These are phyloP conservation scores for Lathyrus tuberosus DNA, from an alignment of 306 rosid genomes.

Conservation along the genomic window DNA sequence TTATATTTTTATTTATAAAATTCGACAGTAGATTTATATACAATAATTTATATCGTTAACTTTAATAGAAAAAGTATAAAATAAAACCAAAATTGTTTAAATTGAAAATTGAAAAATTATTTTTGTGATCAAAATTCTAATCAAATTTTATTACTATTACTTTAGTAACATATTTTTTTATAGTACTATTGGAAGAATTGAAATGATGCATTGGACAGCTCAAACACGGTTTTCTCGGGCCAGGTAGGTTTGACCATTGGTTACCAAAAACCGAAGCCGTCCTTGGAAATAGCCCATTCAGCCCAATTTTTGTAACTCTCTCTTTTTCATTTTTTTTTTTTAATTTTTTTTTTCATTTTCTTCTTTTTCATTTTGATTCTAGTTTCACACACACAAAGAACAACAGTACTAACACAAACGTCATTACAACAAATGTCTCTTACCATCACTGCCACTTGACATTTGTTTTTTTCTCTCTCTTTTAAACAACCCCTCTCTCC, in stretches of 20 bases:
- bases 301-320: neutral
- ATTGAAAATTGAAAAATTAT: too few species aligned
- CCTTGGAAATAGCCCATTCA: slow-evolving; percentile 51
- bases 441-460: slow-evolving; percentile 33
- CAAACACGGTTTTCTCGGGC: slow-evolving; percentile 94
- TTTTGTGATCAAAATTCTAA: too few species aligned
- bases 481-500: slow-evolving; percentile 2
- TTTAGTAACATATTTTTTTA: too few species aligned
- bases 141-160: too few species aligned
- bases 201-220: slow-evolving; percentile 55
- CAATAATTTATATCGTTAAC: too few species aligned
- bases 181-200: neutral
- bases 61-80: too few species aligned
- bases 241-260: slow-evolving; percentile 70
- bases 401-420: slow-evolving; percentile 9
- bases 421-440: slow-evolving; percentile 37
- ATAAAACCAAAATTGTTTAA: too few species aligned
- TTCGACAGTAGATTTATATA: too few species aligned
- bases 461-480: neutral
- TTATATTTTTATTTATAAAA: too few species aligned
- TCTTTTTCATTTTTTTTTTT: neutral
- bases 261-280: slow-evolving; percentile 58
- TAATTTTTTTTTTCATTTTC: too few species aligned
- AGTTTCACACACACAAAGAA: neutral
- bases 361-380: neutral